A percentile compares a stretch with the other conserved stretches of the same genome.
Conservation (phyloP, 768 basidiomycete genomes). For the Brasilioporus rufonigricans region DNA sequence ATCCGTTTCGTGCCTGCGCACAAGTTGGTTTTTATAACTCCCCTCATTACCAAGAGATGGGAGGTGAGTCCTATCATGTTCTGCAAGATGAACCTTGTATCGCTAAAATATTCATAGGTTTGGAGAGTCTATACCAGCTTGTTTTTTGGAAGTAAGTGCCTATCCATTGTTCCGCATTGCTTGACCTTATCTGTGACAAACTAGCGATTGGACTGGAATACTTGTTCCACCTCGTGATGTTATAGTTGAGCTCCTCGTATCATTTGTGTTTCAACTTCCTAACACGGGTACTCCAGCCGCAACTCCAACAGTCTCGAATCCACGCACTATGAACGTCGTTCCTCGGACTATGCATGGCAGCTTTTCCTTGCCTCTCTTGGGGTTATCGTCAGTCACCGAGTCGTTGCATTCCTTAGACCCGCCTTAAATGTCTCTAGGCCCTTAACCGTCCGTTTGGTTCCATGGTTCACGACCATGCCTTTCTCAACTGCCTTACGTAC, state of each 20-base stretch:
- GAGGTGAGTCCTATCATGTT: conserved; percentile 43
- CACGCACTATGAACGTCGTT: conserved; percentile 52
- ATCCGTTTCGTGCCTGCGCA: conserved; percentile 53
- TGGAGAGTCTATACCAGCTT: conserved; percentile 76
- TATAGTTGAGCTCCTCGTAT: conserved; percentile 34
- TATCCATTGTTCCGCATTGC: background rate
- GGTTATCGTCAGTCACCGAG: conserved; percentile 54
- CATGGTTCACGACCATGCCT: conserved; percentile 57
- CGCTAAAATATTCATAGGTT: conserved; percentile 40
- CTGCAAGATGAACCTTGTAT: background rate
- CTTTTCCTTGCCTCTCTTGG: conserved; percentile 49
- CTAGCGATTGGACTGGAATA: conserved; percentile 33
- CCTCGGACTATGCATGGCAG: conserved; percentile 80
- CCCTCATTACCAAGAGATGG: conserved; percentile 42
- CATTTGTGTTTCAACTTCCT: background rate
- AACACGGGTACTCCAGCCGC: conserved; percentile 43
- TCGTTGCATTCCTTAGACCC: background rate
- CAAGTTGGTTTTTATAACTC: conserved; percentile 51
- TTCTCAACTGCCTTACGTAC: conserved; percentile 68
- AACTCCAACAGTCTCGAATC: conserved; percentile 64
- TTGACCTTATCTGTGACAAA: background rate
- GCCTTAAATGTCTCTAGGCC: conserved; percentile 26
- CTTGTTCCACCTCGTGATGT: conserved; percentile 43
- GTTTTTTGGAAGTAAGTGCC: conserved; percentile 60
- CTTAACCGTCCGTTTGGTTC: conserved; percentile 62